Evolutionary conservation across 1,284 basidiomycete species (phyloP).

Genomic region (Sporisorium scitamineum): DNA sequence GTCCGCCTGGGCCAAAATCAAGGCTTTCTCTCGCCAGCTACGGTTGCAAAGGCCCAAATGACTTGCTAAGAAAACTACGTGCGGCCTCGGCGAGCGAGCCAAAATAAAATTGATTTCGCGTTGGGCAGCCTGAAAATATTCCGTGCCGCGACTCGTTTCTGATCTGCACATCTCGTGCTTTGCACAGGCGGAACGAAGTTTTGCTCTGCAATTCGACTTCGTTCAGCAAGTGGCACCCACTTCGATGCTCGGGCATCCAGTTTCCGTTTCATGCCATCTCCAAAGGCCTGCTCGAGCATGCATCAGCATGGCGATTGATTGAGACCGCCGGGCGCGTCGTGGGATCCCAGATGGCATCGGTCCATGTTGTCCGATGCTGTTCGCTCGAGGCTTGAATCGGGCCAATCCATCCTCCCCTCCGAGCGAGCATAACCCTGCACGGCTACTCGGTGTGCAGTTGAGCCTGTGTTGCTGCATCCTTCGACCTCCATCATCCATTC

Average conservation of each 20-base stretch:
- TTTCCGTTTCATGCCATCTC: background rate
- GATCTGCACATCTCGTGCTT: conserved; percentile 1
- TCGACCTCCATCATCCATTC: background rate
- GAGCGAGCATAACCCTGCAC: background rate
- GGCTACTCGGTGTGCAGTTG: no score
- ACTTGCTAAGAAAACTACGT: conserved; percentile 4
- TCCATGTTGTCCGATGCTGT: background rate
- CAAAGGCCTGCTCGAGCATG: no score
- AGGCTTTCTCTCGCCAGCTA: conserved; percentile 9
- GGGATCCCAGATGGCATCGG: background rate
- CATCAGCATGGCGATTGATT: background rate
- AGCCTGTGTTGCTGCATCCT: background rate
- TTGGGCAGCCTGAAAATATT: background rate
- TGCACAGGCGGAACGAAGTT: conserved; percentile 4
- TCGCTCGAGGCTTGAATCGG: background rate
- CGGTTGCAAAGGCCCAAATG: background rate
- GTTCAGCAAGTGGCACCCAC: background rate
- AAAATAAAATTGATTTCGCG: conserved; percentile 14
- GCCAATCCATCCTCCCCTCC: background rate
- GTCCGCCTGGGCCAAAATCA: conserved; percentile 4
- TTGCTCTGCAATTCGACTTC: background rate
- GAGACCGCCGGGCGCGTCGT: conserved; percentile 5
- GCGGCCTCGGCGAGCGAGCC: background rate
- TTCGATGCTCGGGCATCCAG: conserved; percentile 11
- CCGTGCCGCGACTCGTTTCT: conserved; percentile 6